phyloP scores from a whole-genome alignment of 1,139 yeast genomes.

The Insectozyma bohioensis region DNA sequence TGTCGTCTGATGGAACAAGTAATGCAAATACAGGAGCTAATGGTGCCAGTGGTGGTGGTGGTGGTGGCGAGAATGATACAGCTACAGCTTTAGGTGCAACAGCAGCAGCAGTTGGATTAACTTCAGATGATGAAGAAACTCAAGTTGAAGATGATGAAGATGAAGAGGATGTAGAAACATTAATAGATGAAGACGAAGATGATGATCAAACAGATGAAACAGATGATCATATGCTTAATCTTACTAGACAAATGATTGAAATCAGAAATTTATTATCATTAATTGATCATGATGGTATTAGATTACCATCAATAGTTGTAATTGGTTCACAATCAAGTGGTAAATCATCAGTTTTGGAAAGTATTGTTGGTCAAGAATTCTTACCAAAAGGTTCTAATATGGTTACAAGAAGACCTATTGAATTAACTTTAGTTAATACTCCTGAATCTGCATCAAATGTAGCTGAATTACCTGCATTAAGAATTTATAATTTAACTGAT shows the following conservation, averaged over 20 bases:
- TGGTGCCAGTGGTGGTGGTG: conserved; percentile 19
- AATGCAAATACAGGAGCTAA: conserved; percentile 17
- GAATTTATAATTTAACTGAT: conserved; percentile 78
- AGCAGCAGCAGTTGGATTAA: conserved; percentile 47
- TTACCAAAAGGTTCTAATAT: conserved; percentile 92
- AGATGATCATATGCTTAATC: conserved; percentile 74
- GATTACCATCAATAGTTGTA: conserved; percentile 92
- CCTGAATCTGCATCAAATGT: conserved; percentile 80
- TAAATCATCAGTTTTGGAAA: conserved; percentile 88
- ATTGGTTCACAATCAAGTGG: conserved; percentile 98
- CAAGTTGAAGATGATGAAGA: conserved; percentile 19
- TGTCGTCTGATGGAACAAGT: conserved; percentile 11
- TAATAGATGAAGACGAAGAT: conserved; percentile 36
- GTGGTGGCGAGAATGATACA: conserved; percentile 30
- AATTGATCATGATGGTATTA: conserved; percentile 77
- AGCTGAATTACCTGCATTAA: conserved; percentile 92
- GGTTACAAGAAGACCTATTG: conserved; percentile 96
- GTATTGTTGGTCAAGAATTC: conserved; percentile 93
- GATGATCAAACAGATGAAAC: conserved; percentile 52
- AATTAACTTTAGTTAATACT: conserved; percentile 84
- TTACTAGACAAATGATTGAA: conserved; percentile 96
- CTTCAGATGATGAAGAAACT: conserved; percentile 23
- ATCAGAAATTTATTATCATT: conserved; percentile 76
- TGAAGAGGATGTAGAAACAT: conserved; percentile 32
- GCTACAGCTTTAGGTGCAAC: conserved; percentile 46